Base-by-base conservation (phyloP, 768 basidiomycete genomes). In the Kwoniella europaea region DNA sequence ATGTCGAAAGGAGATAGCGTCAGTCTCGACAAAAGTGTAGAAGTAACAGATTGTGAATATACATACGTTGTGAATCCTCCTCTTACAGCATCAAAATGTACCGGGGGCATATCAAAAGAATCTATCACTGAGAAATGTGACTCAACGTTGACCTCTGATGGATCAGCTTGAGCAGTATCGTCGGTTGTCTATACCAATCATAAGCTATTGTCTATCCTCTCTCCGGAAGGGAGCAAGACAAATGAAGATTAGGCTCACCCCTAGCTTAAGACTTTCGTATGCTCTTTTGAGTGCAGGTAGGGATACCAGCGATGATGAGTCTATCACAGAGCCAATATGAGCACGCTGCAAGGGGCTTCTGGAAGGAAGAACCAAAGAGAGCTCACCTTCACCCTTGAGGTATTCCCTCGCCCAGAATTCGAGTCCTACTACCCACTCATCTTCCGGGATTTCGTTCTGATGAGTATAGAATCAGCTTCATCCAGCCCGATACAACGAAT, bases 81-180 rank as follows among this genome's bases (percentile, higher is more conserved):
- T 68, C 91, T 86, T 77, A 95, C 92, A 41, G 87, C 85, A 16
- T 94, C 93, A 90, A 93, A 99, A 76, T 91, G 88, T 90, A 94
- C 94, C 13, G 90, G 85, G 0, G 97, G 97, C 94, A 98, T 98
- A 63, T 96, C 94, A 77, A 94, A 96, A 10, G 96, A 91, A 81
- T 96, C 89, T 41, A 98, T 86, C 73, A 98, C 86, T 76, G 89
- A 89, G 35, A 98, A 84, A 80, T 97, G 79, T 1, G 77, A 68
- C 67, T 83, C 82, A 42, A 83, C 72, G 55, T 81, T 81, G 71
- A 81, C 71, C 62, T 83, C 80, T 4, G 74, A 68, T 16, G 80
- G 80, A 59, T 82, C 82, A 15, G 76, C 72, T n/a, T 67, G 67
- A 15, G 77, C 70, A 7, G 69, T 52, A 69, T 79, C 74, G 53